Percentiles rank a stretch among this genome's conserved stretches.
Evolutionary conservation across 169 alveolate genomes (phyloP).

Genomic region (Babesia divergens): DNA sequence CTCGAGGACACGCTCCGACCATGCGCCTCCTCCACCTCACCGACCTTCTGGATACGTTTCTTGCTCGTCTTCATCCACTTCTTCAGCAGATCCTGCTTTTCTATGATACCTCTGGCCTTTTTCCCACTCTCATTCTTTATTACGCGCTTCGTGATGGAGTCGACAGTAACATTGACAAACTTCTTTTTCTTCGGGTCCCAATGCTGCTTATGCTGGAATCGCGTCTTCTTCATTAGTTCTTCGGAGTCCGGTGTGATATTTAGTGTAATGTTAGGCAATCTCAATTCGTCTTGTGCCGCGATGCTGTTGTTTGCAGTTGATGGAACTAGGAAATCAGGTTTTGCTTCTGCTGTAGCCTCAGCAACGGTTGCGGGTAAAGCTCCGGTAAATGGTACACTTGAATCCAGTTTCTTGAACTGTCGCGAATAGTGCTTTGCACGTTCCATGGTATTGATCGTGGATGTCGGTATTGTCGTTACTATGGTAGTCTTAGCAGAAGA

Average conservation of each 20-base stretch:
- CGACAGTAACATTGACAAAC: conserved; percentile 57
- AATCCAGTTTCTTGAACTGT: conserved; percentile 25
- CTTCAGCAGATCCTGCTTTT: conserved; percentile 48
- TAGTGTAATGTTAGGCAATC: conserved; percentile 38
- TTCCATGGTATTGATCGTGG: conserved; percentile 27
- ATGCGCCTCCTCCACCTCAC: conserved; percentile 45
- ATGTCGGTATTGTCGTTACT: conserved; percentile 16
- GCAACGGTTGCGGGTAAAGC: neutral
- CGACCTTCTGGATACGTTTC: conserved; percentile 55
- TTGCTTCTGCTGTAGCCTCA: neutral
- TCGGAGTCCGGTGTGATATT: conserved; percentile 62
- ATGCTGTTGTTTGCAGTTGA: neutral
- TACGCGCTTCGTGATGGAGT: conserved; percentile 42
- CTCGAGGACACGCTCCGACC: conserved; percentile 6
- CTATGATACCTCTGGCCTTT: conserved; percentile 13
- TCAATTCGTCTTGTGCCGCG: conserved; percentile 29
- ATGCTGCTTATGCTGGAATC: conserved; percentile 53
- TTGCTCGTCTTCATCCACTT: conserved; percentile 61
- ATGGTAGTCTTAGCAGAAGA: conserved; percentile 29
- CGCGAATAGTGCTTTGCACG: conserved; percentile 14
- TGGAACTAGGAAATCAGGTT: conserved; percentile 8
- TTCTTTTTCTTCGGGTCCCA: conserved; percentile 65
- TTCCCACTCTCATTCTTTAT: conserved; percentile 37
- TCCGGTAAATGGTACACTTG: neutral
- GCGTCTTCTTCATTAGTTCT: conserved; percentile 41